A percentile compares a stretch with the other conserved stretches of the same genome.
phyloP scores from a whole-genome alignment of 2,329 filamentous ascomycete genomes.

The Xylariaceae sp. region DNA sequence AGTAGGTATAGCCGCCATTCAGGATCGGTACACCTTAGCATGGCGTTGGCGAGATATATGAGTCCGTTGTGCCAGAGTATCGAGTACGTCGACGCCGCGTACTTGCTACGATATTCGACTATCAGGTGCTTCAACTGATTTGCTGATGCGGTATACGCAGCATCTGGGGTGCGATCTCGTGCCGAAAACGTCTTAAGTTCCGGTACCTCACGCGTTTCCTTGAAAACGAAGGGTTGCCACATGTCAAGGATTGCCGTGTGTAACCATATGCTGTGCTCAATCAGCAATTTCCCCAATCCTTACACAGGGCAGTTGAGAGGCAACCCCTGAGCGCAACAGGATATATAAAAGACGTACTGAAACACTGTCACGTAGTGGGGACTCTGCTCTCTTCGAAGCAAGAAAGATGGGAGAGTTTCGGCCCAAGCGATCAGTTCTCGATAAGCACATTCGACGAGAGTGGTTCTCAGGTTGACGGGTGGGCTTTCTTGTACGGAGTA shows the following conservation, averaged over 20 bases:
- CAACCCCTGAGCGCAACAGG: no score
- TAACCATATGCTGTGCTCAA: slow-evolving; percentile 47
- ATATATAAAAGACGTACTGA: slow-evolving; percentile 42
- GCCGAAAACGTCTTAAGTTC: slow-evolving; percentile 43
- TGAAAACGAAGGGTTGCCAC: slow-evolving; percentile 41
- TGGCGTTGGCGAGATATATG: slow-evolving; percentile 48
- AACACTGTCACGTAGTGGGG: slow-evolving; percentile 47
- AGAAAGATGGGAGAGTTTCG: slow-evolving; percentile 39
- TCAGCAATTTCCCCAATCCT: not conserved
- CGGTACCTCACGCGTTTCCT: not conserved
- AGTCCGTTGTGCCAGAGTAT: slow-evolving; percentile 51
- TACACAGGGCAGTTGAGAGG: no score
- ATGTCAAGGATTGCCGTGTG: slow-evolving; percentile 48
- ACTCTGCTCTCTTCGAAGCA: slow-evolving; percentile 38
- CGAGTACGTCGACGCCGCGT: slow-evolving; percentile 44
- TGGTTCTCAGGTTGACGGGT: slow-evolving; percentile 26
- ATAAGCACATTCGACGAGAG: slow-evolving; percentile 47
- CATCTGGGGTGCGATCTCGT: slow-evolving; percentile 38
- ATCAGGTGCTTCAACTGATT: slow-evolving; percentile 49
- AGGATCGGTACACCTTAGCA: slow-evolving; percentile 41
- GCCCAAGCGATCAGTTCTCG: slow-evolving; percentile 49
- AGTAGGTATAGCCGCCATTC: slow-evolving; percentile 47
- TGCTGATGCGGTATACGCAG: slow-evolving; percentile 45
- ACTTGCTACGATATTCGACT: slow-evolving; percentile 44
- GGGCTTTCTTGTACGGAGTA: slow-evolving; percentile 35